Base-by-base conservation (phyloP, 2,329 filamentous ascomycete genomes). In the Torrubiellomyces zombiae region DNA sequence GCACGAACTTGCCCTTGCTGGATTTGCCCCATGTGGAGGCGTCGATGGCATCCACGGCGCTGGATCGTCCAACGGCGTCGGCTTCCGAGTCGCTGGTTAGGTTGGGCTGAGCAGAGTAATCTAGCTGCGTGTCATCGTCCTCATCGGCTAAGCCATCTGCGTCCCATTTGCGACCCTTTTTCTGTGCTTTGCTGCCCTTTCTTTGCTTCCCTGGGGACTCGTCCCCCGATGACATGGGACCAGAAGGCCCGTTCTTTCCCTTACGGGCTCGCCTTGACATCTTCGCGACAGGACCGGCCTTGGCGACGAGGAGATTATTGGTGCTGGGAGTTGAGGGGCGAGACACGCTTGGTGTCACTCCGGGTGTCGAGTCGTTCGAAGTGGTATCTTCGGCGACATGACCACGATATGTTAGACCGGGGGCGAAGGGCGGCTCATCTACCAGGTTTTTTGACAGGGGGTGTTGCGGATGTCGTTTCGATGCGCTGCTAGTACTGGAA, bases 101-200 rank as follows among this genome's bases (percentile, higher is more conserved):
- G 23, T 62, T 64, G 12, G 59, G 53, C 16, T 62, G 56, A 4
- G 64, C 66, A n/a, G 89, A 98, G 52, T 95, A 98, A 53, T 98
- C 89, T 17, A 98, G 62, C 30, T 80, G 70, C 10, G 75, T 63
- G 39, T 70, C 71, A 18, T 80, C 78, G 29, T 82, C 79, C 43
- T 92, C 86, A 35, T 85, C 80, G 6, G 81, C 82, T 38, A 76
- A 59, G 4, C 89, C 89, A 45, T 93, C 81, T 5, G 78, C 80
- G 42, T 85, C 80, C 89, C 89, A 98, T 44, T 78, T 83, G 34
- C 89, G 72, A 39, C 81, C 81, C 48, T 82, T 85, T 59, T 95
- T 95, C 56, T 89, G 86, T 9, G 60, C 51, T 36, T 69, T 71
- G 39, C 37, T 42, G 37, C 40, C 43, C 21, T 50, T 58, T 49